Evolutionary conservation across 257 asterid species (phyloP).

Genomic region (Avicennia marina): DNA sequence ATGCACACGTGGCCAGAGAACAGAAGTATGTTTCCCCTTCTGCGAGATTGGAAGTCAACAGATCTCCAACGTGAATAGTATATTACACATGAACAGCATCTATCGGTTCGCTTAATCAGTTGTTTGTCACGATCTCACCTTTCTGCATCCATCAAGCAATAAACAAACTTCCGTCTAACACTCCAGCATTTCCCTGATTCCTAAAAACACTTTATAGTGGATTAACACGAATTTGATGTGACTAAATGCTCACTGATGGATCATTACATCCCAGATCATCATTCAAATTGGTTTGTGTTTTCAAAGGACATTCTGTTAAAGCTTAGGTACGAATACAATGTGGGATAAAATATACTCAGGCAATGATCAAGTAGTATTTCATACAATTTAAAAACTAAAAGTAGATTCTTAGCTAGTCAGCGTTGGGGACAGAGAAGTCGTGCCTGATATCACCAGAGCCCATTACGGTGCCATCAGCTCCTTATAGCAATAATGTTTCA

Average conservation of each 20-base stretch:
- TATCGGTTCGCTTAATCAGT: neutral
- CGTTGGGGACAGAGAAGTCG: neutral
- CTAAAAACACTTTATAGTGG: neutral
- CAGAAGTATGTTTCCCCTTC: neutral
- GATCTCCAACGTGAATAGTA: neutral
- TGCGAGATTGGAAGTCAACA: constrained; percentile 4
- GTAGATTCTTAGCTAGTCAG: too few species aligned
- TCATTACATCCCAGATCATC: too few species aligned
- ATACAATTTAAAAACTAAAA: too few species aligned
- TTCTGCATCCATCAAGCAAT: neutral
- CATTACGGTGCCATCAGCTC: too few species aligned
- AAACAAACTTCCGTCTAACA: neutral
- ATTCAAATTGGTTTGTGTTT: too few species aligned
- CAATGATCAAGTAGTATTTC: neutral
- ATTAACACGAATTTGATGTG: neutral
- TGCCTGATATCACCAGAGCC: neutral
- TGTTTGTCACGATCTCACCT: neutral
- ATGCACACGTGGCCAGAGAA: neutral
- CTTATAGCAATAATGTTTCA: too few species aligned
- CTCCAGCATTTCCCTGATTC: neutral
- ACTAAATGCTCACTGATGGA: neutral
- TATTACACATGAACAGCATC: neutral
- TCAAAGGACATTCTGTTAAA: too few species aligned
- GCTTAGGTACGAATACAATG: too few species aligned
- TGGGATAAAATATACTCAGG: too few species aligned